These are phyloP conservation scores for Cydonia oblonga DNA, from an alignment of 331 rosid species.

Conservation along the genomic window DNA sequence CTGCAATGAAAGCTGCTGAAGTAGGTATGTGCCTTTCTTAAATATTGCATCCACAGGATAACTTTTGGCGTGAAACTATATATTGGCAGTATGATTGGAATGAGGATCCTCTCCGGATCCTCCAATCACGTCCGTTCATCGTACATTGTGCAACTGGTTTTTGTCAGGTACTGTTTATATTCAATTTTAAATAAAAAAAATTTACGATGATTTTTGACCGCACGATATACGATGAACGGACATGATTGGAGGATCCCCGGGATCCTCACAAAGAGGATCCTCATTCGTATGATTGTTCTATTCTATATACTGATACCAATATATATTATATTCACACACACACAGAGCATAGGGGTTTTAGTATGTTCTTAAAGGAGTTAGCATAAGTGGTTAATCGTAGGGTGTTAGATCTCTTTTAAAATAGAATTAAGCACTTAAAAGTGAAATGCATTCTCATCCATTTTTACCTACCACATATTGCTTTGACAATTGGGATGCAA, in stretches of 20 bases:
- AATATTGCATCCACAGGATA: not conserved
- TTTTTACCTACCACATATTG: not conserved
- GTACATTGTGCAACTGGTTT: no score
- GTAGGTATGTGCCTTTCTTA: slow-evolving; percentile 36
- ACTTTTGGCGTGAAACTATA: not conserved
- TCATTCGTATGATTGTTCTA: not conserved
- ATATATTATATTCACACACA: not conserved
- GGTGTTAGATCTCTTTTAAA: not conserved
- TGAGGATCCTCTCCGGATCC: no score
- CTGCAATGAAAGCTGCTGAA: slow-evolving; percentile 98
- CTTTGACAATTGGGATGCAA: not conserved
- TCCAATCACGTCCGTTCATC: no score
- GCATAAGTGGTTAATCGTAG: not conserved
- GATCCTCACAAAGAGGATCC: no score
- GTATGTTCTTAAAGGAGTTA: not conserved
- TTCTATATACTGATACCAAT: not conserved
- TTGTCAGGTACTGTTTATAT: no score
- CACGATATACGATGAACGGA: no score
- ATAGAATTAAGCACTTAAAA: not conserved
- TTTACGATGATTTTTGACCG: no score
- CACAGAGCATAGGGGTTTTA: not conserved
- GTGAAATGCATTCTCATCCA: not conserved
- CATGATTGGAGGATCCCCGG: no score
- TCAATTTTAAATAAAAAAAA: no score
- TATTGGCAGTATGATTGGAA: not conserved